These are phyloP conservation scores for Allomyces macrogynus DNA, from an alignment of 192 early-diverging fungal genomes.

Conservation along the genomic window DNA sequence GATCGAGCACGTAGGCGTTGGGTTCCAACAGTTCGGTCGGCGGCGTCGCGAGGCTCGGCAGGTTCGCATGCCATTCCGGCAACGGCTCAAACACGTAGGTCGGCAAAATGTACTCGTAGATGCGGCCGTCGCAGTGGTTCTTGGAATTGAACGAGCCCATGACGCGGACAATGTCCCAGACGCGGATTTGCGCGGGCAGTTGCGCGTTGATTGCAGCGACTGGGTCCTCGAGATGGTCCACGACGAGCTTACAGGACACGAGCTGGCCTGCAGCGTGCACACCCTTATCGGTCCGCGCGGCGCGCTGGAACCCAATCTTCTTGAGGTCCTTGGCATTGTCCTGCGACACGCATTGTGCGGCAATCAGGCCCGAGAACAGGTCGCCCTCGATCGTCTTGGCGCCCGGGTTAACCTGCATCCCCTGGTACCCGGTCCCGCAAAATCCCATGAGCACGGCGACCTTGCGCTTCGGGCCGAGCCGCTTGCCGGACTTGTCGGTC, in stretches of 20 bases:
- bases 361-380: slow-evolving; percentile 65
- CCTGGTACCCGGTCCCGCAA: slow-evolving; percentile 86
- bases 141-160: slow-evolving; percentile 74
- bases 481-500: background rate
- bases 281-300: slow-evolving; percentile 94
- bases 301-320: slow-evolving; percentile 65
- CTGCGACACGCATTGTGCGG: slow-evolving; percentile 58
- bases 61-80: background rate
- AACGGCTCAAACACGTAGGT: slow-evolving; percentile 56
- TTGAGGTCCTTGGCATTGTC: slow-evolving; percentile 68
- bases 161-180: slow-evolving; percentile 57
- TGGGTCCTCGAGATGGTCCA: slow-evolving; percentile 41
- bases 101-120: slow-evolving; percentile 93
- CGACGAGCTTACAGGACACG: slow-evolving; percentile 74
- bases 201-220: slow-evolving; percentile 56
- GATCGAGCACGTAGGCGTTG: no score
- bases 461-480: slow-evolving; percentile 51
- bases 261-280: slow-evolving; percentile 96
- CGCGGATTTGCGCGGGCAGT: slow-evolving; percentile 75
- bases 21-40: no score
- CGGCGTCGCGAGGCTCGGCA: background rate
- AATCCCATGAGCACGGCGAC: slow-evolving; percentile 81
- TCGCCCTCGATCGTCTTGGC: slow-evolving; percentile 74
- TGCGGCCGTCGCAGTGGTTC: slow-evolving; percentile 71
- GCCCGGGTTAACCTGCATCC: slow-evolving; percentile 83